Conservation (phyloP, 108 stramenopile species). For the Cylindrotheca closterium region DNA sequence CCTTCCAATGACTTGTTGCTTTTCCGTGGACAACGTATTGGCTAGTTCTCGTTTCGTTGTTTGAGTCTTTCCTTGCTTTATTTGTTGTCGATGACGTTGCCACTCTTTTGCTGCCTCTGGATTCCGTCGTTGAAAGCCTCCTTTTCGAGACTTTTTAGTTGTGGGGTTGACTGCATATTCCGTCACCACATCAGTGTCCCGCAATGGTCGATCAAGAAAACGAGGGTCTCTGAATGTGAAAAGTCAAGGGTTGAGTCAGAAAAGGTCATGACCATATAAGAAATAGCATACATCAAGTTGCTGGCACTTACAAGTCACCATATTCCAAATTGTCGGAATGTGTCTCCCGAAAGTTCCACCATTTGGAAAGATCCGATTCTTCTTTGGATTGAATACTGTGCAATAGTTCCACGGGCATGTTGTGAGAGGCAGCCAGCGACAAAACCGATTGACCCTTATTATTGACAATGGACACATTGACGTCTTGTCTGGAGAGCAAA, state of each 20-base stretch:
- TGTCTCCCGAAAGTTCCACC: constrained; percentile 60
- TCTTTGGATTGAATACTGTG: constrained; percentile 9
- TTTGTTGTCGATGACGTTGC: constrained; percentile 4
- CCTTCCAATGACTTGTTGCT: neutral
- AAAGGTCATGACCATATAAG: neutral
- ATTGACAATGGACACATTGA: constrained; percentile 74
- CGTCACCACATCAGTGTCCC: constrained; percentile 46
- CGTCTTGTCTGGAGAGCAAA: constrained; percentile 34
- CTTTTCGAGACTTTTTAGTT: constrained; percentile 47
- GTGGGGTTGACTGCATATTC: constrained; percentile 58
- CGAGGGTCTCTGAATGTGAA: constrained; percentile 63
- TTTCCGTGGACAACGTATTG: neutral
- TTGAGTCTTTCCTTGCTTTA: constrained; percentile 12
- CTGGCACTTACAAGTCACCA: constrained; percentile 49
- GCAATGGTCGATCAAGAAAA: constrained; percentile 51
- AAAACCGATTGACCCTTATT: constrained; percentile 85
- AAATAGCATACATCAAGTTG: neutral
- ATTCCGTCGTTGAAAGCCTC: constrained; percentile 59
- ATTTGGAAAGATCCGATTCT: constrained; percentile 8
- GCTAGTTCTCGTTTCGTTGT: constrained; percentile 7
- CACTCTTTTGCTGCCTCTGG: constrained; percentile 25
- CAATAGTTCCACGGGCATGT: constrained; percentile 3
- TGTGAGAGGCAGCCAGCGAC: constrained; percentile 46
- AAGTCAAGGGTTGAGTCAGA: too few relatives aligned
- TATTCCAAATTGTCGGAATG: constrained; percentile 69